Conservation (phyloP, 2,329 filamentous ascomycete genomes). For the Arthrobotrys entomopaga region DNA sequence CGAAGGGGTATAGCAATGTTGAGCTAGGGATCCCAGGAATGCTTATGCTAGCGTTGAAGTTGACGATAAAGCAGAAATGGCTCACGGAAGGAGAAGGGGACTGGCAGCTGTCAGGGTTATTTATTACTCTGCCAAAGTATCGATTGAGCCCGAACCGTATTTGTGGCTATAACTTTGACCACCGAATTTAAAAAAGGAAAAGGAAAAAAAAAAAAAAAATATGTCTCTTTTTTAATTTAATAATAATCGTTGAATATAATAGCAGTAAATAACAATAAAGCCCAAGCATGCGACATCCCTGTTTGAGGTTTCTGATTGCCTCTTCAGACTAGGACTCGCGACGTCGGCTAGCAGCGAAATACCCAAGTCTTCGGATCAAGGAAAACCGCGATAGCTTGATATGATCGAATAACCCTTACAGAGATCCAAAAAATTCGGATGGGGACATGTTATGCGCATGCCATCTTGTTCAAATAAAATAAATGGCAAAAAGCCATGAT, state of each 20-base stretch:
- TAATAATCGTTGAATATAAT: too few relatives aligned
- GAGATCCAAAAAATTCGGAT: too few relatives aligned
- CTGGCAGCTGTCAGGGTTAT: slow-evolving; percentile 19
- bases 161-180: slow-evolving; percentile 23
- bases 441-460: too few relatives aligned
- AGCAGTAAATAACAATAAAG: background rate
- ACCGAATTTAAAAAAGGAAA: background rate
- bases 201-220: too few relatives aligned
- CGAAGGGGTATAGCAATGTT: too few relatives aligned
- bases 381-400: too few relatives aligned
- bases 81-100: slow-evolving; percentile 3
- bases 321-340: slow-evolving; percentile 10
- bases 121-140: slow-evolving; percentile 5
- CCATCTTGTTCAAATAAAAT: too few relatives aligned
- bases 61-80: background rate
- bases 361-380: slow-evolving; percentile 13
- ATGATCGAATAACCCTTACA: too few relatives aligned
- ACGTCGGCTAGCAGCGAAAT: slow-evolving; percentile 13
- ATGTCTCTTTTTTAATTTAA: too few relatives aligned
- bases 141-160: slow-evolving; percentile 11
- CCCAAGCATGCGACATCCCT: slow-evolving; percentile 32
- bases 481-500: too few relatives aligned
- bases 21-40: too few relatives aligned
- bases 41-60: too few relatives aligned
- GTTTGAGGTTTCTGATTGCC: slow-evolving; percentile 20